Percentiles rank a stretch among this genome's conserved stretches.
Evolutionary conservation across 176 grass and related monocot species (phyloP).

Genomic region (Microstegium vimineum): DNA sequence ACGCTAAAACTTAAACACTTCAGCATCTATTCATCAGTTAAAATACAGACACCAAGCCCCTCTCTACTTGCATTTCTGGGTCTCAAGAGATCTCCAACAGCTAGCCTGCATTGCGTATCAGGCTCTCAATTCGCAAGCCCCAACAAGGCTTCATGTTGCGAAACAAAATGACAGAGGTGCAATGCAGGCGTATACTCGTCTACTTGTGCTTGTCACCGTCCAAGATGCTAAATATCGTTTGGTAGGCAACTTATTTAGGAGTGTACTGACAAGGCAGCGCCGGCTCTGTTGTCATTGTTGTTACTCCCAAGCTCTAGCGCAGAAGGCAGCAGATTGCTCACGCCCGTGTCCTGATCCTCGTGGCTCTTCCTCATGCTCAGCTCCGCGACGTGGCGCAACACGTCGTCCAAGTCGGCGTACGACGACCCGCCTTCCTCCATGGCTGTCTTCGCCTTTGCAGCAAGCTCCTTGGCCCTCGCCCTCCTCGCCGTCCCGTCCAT

Average conservation of each 20-base stretch:
- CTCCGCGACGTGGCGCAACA: constrained; percentile 38
- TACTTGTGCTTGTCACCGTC: no score
- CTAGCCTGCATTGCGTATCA: no score
- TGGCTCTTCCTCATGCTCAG: constrained; percentile 15
- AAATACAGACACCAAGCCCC: no score
- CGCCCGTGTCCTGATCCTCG: neutral
- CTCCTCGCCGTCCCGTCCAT: constrained; percentile 37
- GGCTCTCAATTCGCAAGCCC: no score
- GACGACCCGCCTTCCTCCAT: constrained; percentile 56
- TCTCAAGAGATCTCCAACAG: no score
- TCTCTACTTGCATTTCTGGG: no score
- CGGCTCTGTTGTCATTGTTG: neutral
- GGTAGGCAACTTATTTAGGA: neutral
- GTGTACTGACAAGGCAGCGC: neutral
- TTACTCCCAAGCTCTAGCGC: neutral
- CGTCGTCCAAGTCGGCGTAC: constrained; percentile 26
- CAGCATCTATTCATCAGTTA: no score
- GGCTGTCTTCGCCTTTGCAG: constrained; percentile 31
- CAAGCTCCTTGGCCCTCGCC: constrained; percentile 18
- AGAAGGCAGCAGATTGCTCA: neutral
- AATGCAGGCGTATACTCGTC: no score
- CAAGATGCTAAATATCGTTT: neutral
- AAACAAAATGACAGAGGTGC: no score
- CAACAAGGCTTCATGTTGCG: no score
- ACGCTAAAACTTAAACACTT: no score